Evolutionary conservation across 257 asterid genomes (phyloP).

Genomic region (Solanum bulbocastanum): DNA sequence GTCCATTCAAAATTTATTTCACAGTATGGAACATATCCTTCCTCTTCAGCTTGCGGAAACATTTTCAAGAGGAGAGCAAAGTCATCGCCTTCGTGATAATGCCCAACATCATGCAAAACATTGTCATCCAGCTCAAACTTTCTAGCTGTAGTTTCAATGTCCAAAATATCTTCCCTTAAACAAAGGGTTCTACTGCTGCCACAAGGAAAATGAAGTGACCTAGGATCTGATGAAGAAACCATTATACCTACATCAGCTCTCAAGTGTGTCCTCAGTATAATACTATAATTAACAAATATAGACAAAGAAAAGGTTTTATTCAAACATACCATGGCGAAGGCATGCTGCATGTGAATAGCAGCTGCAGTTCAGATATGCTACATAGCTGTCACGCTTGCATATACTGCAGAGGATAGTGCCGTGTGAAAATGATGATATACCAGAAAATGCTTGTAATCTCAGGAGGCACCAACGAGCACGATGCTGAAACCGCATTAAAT

Average conservation of each 20-base stretch:
- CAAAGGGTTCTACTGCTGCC: conserved; percentile 36
- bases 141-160: conserved; percentile 68
- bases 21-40: conserved; percentile 56
- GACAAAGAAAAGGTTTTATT: not conserved
- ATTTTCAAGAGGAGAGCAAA: conserved; percentile 28
- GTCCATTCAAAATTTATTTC: conserved; percentile 21
- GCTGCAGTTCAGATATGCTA: conserved; percentile 74
- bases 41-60: conserved; percentile 35
- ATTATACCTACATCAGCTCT: conserved; percentile 4
- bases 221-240: conserved; percentile 39
- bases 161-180: conserved; percentile 58
- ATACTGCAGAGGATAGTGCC: conserved; percentile 86
- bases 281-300: not conserved
- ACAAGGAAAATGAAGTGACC: conserved; percentile 48
- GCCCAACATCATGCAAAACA: conserved; percentile 40
- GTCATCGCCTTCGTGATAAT: conserved; percentile 29
- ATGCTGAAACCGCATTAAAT: conserved; percentile 79
- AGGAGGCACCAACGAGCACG: conserved; percentile 74
- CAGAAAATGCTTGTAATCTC: conserved; percentile 34
- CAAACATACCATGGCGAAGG: conserved; percentile 78
- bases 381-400: conserved; percentile 86
- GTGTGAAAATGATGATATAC: conserved; percentile 45
- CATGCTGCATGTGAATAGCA: conserved; percentile 70
- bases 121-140: conserved; percentile 65
- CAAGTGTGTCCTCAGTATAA: not conserved